Evolutionary conservation across 2,329 filamentous ascomycete species (phyloP).

Genomic region (Paraphoma sp.): DNA sequence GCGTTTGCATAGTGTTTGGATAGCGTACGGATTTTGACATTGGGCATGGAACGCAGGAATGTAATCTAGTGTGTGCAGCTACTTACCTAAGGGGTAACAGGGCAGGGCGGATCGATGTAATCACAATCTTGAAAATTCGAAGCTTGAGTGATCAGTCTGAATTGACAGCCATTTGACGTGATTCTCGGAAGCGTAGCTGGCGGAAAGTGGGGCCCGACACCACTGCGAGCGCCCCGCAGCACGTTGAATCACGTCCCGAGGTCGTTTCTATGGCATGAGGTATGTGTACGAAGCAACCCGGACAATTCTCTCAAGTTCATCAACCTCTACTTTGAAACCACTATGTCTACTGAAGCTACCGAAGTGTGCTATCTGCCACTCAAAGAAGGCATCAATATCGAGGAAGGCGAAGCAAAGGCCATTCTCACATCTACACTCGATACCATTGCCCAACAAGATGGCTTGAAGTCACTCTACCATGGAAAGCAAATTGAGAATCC

Average conservation of each 20-base stretch:
- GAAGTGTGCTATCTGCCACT: conserved; percentile 52
- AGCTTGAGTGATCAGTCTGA: not conserved
- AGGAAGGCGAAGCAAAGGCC: conserved; percentile 29
- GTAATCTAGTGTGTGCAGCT: not conserved
- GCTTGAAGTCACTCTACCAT: conserved; percentile 45
- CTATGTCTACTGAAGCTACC: conserved; percentile 37
- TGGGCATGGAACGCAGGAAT: not conserved
- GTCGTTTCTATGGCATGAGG: not conserved
- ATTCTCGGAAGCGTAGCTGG: not conserved
- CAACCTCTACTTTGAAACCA: not conserved
- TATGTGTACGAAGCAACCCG: too few relatives aligned
- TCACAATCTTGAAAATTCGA: not conserved
- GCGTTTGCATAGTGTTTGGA: conserved; percentile 20
- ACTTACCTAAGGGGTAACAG: not conserved
- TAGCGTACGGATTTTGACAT: conserved; percentile 3
- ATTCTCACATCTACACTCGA: conserved; percentile 41
- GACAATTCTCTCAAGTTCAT: not conserved
- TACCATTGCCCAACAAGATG: conserved; percentile 46
- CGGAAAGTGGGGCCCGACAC: not conserved
- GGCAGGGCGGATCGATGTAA: not conserved
- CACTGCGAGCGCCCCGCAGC: not conserved
- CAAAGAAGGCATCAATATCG: conserved; percentile 37
- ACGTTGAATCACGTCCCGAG: not conserved
- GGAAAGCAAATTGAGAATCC: conserved; percentile 51
- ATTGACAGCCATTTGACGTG: not conserved